phyloP scores from a whole-genome alignment of 129 eudicot genomes.

The Tanacetum coccineum region DNA sequence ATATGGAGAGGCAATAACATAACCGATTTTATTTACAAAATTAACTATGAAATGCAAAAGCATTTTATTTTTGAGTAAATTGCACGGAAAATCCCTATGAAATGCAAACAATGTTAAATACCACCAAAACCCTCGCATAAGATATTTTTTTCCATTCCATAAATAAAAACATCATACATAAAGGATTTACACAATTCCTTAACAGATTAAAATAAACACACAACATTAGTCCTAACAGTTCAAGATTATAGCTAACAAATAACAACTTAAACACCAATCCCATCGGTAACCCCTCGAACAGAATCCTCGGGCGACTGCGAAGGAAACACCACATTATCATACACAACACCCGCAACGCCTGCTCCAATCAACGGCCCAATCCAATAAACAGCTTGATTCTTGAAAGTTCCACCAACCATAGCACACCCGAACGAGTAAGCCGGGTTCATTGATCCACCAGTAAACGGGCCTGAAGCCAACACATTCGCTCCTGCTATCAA shows the following conservation, averaged over 20 bases:
- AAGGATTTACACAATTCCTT: slow-evolving; percentile 6
- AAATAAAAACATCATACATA: background rate
- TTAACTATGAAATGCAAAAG: too few species aligned
- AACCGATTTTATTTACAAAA: too few species aligned
- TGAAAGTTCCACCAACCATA: slow-evolving; percentile 63
- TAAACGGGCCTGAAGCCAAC: slow-evolving; percentile 79
- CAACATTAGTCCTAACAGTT: background rate
- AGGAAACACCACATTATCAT: slow-evolving; percentile 79
- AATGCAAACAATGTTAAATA: background rate
- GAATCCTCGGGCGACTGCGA: slow-evolving; percentile 46
- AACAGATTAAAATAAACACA: background rate
- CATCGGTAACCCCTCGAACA: slow-evolving; percentile 39
- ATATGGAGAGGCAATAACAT: too few species aligned
- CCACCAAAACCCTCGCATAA: background rate
- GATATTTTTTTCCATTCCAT: background rate
- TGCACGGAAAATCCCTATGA: too few species aligned
- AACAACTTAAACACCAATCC: slow-evolving; percentile 37
- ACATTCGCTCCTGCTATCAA: slow-evolving; percentile 76
- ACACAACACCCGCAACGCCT: slow-evolving; percentile 56
- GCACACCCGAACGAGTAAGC: slow-evolving; percentile 83
- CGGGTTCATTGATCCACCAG: slow-evolving; percentile 98
- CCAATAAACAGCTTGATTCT: slow-evolving; percentile 96
- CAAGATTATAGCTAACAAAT: background rate
- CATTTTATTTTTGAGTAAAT: too few species aligned
- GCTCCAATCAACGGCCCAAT: slow-evolving; percentile 89